Base-by-base conservation (phyloP, 805 yeast genomes). In the Dipodascus geniculatus region DNA sequence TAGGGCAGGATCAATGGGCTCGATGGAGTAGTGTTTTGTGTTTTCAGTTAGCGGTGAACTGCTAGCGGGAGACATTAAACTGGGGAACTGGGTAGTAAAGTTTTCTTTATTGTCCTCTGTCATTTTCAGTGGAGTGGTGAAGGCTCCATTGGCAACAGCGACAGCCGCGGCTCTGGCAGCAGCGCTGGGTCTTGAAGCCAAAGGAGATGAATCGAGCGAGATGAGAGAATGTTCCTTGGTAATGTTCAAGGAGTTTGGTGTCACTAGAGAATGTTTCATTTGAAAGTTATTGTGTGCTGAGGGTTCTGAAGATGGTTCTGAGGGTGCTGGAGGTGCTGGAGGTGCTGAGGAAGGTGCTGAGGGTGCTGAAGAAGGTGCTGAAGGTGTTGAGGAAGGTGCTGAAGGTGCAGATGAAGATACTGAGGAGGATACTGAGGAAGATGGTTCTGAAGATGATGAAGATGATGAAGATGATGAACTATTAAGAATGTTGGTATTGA, bases 121-220 rank as follows among this genome's bases (percentile, higher is more conserved):
- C 20, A 38, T 38, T 17, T 38, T 38, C 20, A 38, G 44, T 14
- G 44, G 44, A 17, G 44, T 38, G 20, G 20, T 38, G 19, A 38
- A 38, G 14, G 20, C 44, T 38, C 44, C 44, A 38, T 38, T 38
- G 44, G 44, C 44, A n/a, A 38, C 44, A n/a, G 44, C 44, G 4
- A 38, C 44, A 4, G 44, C 44, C 6, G 44, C 44, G 8, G 44
- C 44, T 17, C 44, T 38, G 6, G 44, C 44, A 11, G 44, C 44
- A n/a, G 44, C 44, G 11, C 20, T 38, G 19, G 44, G 14, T 38
- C 19, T 4, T 17, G 44, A 38, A 6, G 44, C 19, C 20, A 38
- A 17, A n/a, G 44, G 44, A 17, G 44, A 38, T 17, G 44, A 38
- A 17, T 38, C 44, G 6, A 38, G 20, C 4, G 44, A 14, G 14